Conservation (phyloP, 2,329 filamentous ascomycete species). For the Akanthomyces dipterigenus region DNA sequence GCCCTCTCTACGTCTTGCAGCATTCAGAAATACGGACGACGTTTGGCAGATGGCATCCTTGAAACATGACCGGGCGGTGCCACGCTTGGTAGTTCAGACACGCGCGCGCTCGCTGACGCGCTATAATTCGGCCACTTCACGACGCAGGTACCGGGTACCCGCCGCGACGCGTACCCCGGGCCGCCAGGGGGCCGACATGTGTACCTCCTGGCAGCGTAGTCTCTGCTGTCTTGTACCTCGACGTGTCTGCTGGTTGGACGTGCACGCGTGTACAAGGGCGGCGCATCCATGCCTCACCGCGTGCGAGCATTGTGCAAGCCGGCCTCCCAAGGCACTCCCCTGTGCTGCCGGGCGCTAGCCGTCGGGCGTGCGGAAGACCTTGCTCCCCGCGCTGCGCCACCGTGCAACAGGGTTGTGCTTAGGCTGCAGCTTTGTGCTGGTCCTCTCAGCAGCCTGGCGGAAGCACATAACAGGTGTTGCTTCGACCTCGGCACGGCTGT, state of each 20-base stretch:
- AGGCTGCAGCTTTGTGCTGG: no score
- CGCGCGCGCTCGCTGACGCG: background rate
- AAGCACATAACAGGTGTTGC: no score
- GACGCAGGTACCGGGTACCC: background rate
- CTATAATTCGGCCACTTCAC: background rate
- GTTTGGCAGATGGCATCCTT: background rate
- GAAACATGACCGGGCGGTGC: background rate
- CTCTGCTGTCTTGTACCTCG: background rate
- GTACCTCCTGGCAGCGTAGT: background rate
- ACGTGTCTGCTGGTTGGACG: background rate
- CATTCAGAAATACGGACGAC: background rate
- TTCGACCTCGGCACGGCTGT: no score
- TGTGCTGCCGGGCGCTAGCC: no score
- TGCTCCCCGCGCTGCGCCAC: no score
- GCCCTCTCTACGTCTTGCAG: background rate
- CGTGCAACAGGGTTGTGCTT: no score
- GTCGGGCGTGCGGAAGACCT: no score
- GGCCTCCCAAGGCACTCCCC: no score
- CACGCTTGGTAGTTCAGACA: background rate
- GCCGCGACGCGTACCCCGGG: background rate
- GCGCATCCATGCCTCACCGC: background rate
- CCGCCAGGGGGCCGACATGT: background rate
- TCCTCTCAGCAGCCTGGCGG: no score
- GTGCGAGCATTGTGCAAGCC: background rate
- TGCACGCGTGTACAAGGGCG: background rate